These are phyloP conservation scores for Cutaneotrichosporon sp. DNA, from an alignment of 1,284 basidiomycete species.

Conservation along the genomic window DNA sequence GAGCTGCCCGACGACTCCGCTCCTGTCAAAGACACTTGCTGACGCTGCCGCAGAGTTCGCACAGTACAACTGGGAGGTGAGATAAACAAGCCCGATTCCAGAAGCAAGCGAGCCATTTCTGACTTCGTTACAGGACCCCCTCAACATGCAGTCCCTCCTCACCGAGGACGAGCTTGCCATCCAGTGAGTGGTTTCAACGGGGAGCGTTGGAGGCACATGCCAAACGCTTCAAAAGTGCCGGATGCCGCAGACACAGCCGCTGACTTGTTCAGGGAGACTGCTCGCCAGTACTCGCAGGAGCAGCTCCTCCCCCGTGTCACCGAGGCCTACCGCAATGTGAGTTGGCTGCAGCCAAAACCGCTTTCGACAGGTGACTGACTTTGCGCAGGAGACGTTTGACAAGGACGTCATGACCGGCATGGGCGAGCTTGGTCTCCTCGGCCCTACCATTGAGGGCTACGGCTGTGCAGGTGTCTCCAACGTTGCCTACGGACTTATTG, in stretches of 20 bases:
- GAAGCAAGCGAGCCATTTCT: not conserved
- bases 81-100: not conserved
- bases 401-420: slow-evolving; percentile 75
- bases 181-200: slow-evolving; percentile 51
- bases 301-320: slow-evolving; percentile 76
- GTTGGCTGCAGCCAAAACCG: no score
- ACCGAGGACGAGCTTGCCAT: slow-evolving; percentile 89
- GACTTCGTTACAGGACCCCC: slow-evolving; percentile 58
- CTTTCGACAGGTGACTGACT: no score
- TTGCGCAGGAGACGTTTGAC: slow-evolving; percentile 63
- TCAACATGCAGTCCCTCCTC: slow-evolving; percentile 68
- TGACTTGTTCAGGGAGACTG: slow-evolving; percentile 61
- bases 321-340: slow-evolving; percentile 81
- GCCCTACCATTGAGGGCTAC: slow-evolving; percentile 87
- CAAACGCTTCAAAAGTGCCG: not conserved
- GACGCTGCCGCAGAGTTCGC: slow-evolving; percentile 44
- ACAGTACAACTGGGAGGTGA: slow-evolving; percentile 62
- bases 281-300: slow-evolving; percentile 79
- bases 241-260: not conserved
- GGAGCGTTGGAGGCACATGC: not conserved
- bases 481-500: slow-evolving; percentile 89
- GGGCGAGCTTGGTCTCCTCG: slow-evolving; percentile 86
- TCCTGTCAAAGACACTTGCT: not conserved
- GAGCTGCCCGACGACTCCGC: not conserved
- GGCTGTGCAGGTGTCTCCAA: slow-evolving; percentile 90